A percentile compares a stretch with the other conserved stretches of the same genome.
These are phyloP conservation scores for Penicillium sp. DNA, from an alignment of 2,329 filamentous ascomycete genomes.

Conservation along the genomic window DNA sequence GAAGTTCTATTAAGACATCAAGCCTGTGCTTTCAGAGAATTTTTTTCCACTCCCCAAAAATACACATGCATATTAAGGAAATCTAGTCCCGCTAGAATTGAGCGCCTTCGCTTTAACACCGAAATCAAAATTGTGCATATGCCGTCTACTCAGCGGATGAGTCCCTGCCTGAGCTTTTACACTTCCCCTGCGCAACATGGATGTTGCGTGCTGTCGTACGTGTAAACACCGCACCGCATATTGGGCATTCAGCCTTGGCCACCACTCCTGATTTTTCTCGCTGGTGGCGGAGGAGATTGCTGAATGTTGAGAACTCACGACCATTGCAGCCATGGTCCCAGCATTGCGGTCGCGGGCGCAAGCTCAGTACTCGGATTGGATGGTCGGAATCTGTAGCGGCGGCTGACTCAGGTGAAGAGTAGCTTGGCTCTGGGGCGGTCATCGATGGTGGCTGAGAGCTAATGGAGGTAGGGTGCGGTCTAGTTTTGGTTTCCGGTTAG, in stretches of 20 bases:
- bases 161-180: constrained; percentile 60
- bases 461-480: constrained; percentile 28
- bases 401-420: constrained; percentile 29
- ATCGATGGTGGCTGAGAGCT: constrained; percentile 29
- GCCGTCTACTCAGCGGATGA: constrained; percentile 26
- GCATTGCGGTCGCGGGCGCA: constrained; percentile 88
- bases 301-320: constrained; percentile 92
- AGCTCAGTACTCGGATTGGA: constrained; percentile 69
- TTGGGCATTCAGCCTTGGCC: constrained; percentile 82
- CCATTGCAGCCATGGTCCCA: constrained; percentile 98
- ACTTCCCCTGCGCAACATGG: constrained; percentile 84
- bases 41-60: background rate
- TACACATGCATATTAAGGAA: background rate
- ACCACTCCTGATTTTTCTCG: constrained; percentile 92
- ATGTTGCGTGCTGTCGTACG: constrained; percentile 85
- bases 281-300: constrained; percentile 88
- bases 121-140: background rate
- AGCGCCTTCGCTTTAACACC: constrained; percentile 1
- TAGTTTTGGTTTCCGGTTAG: constrained; percentile 14
- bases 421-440: constrained; percentile 26
- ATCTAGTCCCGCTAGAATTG: background rate
- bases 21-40: constrained; percentile 8
- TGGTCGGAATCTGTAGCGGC: constrained; percentile 40
- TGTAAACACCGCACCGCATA: constrained; percentile 91
- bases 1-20: background rate